These are phyloP conservation scores for Aureobasidium sp. DNA, from an alignment of 2,329 filamentous ascomycete genomes.

Conservation along the genomic window DNA sequence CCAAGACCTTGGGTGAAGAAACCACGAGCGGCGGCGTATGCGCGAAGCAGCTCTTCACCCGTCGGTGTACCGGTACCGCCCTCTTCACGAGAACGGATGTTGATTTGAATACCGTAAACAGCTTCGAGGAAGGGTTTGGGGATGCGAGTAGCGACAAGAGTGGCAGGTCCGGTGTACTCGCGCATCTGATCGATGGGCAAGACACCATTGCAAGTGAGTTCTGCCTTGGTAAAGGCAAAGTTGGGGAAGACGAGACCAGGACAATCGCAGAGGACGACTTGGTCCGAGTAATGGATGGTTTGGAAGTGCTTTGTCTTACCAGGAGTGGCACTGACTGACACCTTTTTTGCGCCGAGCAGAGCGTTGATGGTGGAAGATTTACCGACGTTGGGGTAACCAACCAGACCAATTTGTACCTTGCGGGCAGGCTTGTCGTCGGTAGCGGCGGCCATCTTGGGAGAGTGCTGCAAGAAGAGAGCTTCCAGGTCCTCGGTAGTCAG, in stretches of 20 bases:
- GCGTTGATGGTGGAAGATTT: constrained; percentile 99
- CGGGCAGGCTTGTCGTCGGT: constrained; percentile 41
- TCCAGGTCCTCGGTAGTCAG: constrained; percentile 90
- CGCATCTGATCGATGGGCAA: constrained; percentile 93
- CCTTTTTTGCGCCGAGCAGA: constrained; percentile 96
- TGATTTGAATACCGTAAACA: constrained; percentile 86
- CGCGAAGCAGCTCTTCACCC: constrained; percentile 72
- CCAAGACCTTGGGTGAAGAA: constrained; percentile 86
- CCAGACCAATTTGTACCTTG: constrained; percentile 85
- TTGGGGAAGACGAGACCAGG: constrained; percentile 98
- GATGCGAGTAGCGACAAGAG: constrained; percentile 75
- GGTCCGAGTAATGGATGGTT: constrained; percentile 86
- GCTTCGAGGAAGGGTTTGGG: constrained; percentile 86
- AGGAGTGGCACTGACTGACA: constrained; percentile 92
- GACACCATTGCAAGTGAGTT: constrained; percentile 90
- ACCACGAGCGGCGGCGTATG: constrained; percentile 82
- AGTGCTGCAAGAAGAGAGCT: constrained; percentile 73
- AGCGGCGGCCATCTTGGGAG: constrained; percentile 45
- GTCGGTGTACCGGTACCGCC: constrained; percentile 85
- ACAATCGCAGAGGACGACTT: constrained; percentile 91
- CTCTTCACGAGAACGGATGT: constrained; percentile 74
- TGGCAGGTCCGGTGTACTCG: constrained; percentile 82
- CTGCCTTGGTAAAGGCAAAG: constrained; percentile 92
- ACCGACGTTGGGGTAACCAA: constrained; percentile 97
- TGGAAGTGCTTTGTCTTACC: constrained; percentile 99